Conservation (phyloP, 208 protist genomes). For the Porcisia deanei region DNA sequence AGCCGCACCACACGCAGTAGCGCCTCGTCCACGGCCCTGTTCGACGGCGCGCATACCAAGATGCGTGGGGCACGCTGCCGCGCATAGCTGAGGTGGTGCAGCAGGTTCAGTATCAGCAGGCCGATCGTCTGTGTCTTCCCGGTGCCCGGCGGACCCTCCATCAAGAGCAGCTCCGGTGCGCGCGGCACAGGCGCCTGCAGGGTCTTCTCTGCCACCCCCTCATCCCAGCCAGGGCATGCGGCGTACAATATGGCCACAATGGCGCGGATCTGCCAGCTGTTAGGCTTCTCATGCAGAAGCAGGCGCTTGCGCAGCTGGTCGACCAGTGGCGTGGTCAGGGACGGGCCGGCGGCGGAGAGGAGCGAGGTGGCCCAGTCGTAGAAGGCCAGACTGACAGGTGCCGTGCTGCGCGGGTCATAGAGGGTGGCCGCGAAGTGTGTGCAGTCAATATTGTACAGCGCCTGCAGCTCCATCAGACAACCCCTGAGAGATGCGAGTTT, state of each 20-base stretch:
- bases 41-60: constrained; percentile 84
- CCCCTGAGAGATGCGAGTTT: constrained; percentile 52
- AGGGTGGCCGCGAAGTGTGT: constrained; percentile 61
- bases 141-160: constrained; percentile 90
- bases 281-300: constrained; percentile 42
- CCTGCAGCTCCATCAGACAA: constrained; percentile 43
- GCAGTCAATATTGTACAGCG: constrained; percentile 48
- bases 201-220: constrained; percentile 6
- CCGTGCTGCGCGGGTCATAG: constrained; percentile 58
- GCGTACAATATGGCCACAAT: constrained; percentile 64
- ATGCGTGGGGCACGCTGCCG: constrained; percentile 29
- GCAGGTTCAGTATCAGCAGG: constrained; percentile 62
- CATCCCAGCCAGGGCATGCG: constrained; percentile 42
- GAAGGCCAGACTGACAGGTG: constrained; percentile 33
- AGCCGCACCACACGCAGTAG: constrained; percentile 66
- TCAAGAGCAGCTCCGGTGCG: constrained; percentile 60
- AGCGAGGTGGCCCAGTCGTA: constrained; percentile 29
- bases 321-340: constrained; percentile 14
- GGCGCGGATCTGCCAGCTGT: constrained; percentile 70
- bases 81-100: constrained; percentile 44
- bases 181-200: background rate
- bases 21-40: constrained; percentile 87
- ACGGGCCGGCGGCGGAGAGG: constrained; percentile 18
- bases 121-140: constrained; percentile 92
- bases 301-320: constrained; percentile 29